These are phyloP conservation scores for Onygenales sp. DNA, from an alignment of 2,329 filamentous ascomycete species.

Conservation along the genomic window DNA sequence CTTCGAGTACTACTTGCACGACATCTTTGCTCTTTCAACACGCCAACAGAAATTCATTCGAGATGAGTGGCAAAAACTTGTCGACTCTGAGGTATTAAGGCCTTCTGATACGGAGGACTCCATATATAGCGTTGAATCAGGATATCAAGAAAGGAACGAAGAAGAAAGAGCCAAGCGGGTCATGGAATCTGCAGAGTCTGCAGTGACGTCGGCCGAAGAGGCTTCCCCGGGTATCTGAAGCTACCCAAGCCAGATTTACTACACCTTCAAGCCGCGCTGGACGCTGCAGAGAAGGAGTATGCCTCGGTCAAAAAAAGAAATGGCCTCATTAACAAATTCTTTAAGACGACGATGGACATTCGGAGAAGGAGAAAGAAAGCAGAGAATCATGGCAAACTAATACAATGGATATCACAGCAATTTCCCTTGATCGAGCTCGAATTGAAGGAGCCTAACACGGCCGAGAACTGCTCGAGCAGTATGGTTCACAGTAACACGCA, in stretches of 20 bases:
- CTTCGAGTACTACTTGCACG: conserved; percentile 1
- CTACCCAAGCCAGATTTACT: no score
- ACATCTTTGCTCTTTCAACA: not conserved
- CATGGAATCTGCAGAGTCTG: not conserved
- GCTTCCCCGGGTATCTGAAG: no score
- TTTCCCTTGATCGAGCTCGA: not conserved
- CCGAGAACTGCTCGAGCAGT: not conserved
- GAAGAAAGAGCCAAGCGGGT: not conserved
- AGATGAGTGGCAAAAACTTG: not conserved
- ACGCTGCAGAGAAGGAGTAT: not conserved
- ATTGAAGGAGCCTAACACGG: not conserved
- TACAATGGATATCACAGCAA: not conserved
- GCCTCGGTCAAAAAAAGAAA: not conserved
- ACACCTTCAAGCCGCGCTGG: not conserved
- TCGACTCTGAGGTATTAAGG: not conserved
- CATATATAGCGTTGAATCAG: not conserved
- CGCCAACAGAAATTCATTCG: not conserved
- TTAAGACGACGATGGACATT: not conserved
- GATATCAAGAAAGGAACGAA: not conserved
- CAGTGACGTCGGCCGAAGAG: not conserved
- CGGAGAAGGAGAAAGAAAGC: not conserved
- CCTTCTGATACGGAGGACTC: not conserved
- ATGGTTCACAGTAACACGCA: not conserved
- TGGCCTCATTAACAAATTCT: not conserved
- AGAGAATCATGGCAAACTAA: not conserved